Evolutionary conservation across 257 asterid genomes (phyloP).

Genomic region (Nicotiana paniculata): DNA sequence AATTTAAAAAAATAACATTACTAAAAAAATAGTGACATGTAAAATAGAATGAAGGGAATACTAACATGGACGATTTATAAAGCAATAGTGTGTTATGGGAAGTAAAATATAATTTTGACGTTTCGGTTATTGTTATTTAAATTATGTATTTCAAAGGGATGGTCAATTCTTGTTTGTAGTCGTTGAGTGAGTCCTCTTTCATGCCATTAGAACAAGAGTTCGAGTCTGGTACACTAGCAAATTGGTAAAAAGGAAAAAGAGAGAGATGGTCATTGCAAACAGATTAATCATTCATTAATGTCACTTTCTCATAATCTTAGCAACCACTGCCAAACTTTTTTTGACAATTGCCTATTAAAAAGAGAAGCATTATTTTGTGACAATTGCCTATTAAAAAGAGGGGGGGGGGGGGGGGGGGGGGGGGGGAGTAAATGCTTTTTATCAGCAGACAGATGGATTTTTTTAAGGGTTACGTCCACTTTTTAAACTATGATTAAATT

Average conservation of each 20-base stretch:
- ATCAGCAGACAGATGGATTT: background rate
- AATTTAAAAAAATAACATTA: no score
- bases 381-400: background rate
- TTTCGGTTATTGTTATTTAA: background rate
- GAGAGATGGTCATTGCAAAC: background rate
- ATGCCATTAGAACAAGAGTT: no score
- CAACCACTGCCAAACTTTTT: background rate
- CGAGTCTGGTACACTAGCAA: no score
- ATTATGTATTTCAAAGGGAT: no score
- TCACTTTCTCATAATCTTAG: conserved; percentile 3
- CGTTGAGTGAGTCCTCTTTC: no score
- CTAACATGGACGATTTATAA: background rate
- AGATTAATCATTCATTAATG: background rate
- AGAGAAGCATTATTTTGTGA: background rate
- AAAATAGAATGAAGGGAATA: no score
- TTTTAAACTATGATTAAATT: background rate
- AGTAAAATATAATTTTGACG: background rate
- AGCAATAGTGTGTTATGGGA: background rate
- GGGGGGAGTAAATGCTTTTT: background rate
- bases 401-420: no score
- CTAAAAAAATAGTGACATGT: no score
- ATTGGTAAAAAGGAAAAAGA: no score
- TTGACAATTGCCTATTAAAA: background rate
- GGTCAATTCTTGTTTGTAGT: no score
- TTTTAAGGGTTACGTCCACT: background rate